Conservation (phyloP, 768 basidiomycete species). For the Tricholoma sp. region DNA sequence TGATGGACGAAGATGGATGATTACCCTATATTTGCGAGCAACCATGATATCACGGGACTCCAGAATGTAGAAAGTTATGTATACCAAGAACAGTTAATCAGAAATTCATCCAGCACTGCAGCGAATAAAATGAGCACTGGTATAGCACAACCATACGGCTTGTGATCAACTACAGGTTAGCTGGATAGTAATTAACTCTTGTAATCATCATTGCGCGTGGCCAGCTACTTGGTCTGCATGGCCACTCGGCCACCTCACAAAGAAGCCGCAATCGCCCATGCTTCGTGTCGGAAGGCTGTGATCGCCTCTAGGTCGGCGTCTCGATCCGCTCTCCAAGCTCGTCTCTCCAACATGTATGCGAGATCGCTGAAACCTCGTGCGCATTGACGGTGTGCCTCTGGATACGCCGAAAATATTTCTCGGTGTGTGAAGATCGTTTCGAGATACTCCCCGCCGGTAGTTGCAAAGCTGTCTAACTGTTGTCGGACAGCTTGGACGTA, state of each 20-base stretch:
- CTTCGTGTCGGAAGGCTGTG: slow-evolving; percentile 64
- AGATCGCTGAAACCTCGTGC: slow-evolving; percentile 61
- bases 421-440: slow-evolving; percentile 77
- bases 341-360: slow-evolving; percentile 55
- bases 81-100: neutral
- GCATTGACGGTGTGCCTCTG: slow-evolving; percentile 59
- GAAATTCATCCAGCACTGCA: neutral
- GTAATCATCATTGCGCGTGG: neutral
- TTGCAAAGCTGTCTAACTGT: slow-evolving; percentile 48
- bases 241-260: slow-evolving; percentile 20
- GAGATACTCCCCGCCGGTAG: slow-evolving; percentile 71
- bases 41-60: neutral
- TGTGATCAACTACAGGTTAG: neutral
- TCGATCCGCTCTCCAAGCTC: slow-evolving; percentile 66
- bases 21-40: neutral
- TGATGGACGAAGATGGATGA: slow-evolving; percentile 38
- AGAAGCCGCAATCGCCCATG: slow-evolving; percentile 47
- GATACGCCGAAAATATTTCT: slow-evolving; percentile 57
- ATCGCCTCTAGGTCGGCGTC: slow-evolving; percentile 69
- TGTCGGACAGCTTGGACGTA: slow-evolving; percentile 56
- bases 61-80: neutral
- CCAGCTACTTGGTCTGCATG: neutral
- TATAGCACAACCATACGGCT: neutral
- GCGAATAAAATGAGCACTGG: neutral
- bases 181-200: neutral